Evolutionary conservation across 2,329 filamentous ascomycete genomes (phyloP), one percentile per base, ranked within the genome.

Genomic region (Epichloe hybrida): DNA sequence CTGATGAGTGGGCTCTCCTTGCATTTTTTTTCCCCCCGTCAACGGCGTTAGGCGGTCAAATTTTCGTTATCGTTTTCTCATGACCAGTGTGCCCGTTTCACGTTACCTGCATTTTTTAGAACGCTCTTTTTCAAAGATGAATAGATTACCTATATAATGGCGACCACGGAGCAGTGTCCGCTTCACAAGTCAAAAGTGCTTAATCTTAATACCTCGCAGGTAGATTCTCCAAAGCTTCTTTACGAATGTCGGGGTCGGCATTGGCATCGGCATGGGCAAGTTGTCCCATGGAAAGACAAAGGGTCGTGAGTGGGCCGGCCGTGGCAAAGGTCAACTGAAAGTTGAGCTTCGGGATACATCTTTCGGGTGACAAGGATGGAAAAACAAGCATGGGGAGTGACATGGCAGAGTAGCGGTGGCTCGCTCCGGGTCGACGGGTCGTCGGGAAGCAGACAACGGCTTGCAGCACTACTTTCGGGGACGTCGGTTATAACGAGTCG

Each of bases 1-100:
- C 44, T 17, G 7, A 21, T 17, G 7, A 21, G 27, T 36, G 20
- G 46, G 46, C 9, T 45, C 36, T 35, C 46, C 27, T 34, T 47
- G 2, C 4, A 15, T 34, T 35, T 27, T 27, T 27, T 27, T 27
- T 27, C 23, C 17, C 23, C 17, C 12, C 4, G 27, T 38, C 9
- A 23, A 15, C 42, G 46, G 42, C 40, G 41, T 48, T 46, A 23
- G 50, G 46, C 46, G 46, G 50, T 40, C 50, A 37, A 31, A 17
- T 21, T 23, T 35, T 23, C 8, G 34, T 34, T 20, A 13, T 40
- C 8, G 13, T 37, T 40, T 40, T 43, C 13, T 31, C 27, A 31
- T 31, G 31, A 20, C 23, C 41, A 39, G 45, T 34, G 31, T 38
- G 50, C 40, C 38, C 50, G 27, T 15, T 37, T 36, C 27, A 48